Evolutionary conservation across 2,329 filamentous ascomycete genomes (phyloP), one percentile per base, ranked within the genome.

Genomic region (Aspergillus texensis): DNA sequence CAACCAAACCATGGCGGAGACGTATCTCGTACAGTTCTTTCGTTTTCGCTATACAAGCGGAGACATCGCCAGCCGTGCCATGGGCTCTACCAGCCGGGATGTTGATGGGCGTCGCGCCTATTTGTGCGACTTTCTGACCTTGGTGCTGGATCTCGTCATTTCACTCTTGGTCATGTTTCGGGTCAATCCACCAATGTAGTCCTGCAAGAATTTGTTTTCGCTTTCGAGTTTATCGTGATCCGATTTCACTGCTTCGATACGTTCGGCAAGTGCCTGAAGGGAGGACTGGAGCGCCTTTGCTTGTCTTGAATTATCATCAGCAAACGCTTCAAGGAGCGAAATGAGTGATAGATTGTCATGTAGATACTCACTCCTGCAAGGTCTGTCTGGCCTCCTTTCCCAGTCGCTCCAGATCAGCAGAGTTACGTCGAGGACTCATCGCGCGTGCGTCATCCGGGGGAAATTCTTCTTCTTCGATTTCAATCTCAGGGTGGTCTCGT

Each of bases 151-250:
- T 41, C 83, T 79, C 4, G 83, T 79, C 58, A 88, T 83, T 73
- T 88, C 88, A 71, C 83, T 85, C 70, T 80, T 81, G 61, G 80
- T 80, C 81, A 84, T 82, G 60, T 86, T 88, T 72, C 92, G 92
- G 87, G 97, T 98, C 61, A 98, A 85, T 74, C 97, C 94, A 68
- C 94, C 94, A 72, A 98, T 98, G 77, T 98, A 98, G 78, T 97
- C 97, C 79, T 98, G 94, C 55, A 99, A 81, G 75, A 98, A 97
- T 74, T 93, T 94, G 84, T 99, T 99, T 78, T 97, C 94, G 78
- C 87, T 95, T 79, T 98, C 94, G 60, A 99, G 88, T 80, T 97
- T 97, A 81, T 97, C 93, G 75, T 99, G 94, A 75, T 98, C 94
- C 71, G 91, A 90, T 78, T 93, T 92, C 67, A 98, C 94, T 34